A percentile compares a stretch with the other conserved stretches of the same genome.
These are phyloP conservation scores for Ochetophila trinervis DNA, from an alignment of 306 rosid species.

Conservation along the genomic window DNA sequence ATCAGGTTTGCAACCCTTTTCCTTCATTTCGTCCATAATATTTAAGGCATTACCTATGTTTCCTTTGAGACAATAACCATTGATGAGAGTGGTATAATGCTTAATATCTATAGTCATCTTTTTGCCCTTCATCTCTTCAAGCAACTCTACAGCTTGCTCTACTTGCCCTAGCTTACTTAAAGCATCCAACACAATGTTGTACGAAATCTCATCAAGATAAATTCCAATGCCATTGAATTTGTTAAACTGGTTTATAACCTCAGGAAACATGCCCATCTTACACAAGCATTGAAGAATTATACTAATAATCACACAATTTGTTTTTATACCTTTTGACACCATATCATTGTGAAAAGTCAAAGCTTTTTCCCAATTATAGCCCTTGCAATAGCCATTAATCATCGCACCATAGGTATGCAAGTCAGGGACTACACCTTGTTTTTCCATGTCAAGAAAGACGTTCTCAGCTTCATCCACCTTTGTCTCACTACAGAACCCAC, in stretches of 20 bases:
- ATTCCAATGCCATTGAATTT: slow-evolving; percentile 44
- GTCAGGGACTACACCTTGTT: slow-evolving; percentile 58
- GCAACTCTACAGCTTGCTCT: slow-evolving; percentile 55
- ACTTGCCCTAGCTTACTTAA: slow-evolving; percentile 60
- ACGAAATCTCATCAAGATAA: slow-evolving; percentile 56
- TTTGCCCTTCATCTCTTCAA: slow-evolving; percentile 58
- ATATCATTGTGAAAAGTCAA: slow-evolving; percentile 44
- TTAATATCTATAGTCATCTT: slow-evolving; percentile 48
- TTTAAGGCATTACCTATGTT: slow-evolving; percentile 34
- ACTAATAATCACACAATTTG: slow-evolving; percentile 60
- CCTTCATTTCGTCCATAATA: slow-evolving; percentile 51
- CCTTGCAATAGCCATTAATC: slow-evolving; percentile 72
- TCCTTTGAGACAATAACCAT: slow-evolving; percentile 55
- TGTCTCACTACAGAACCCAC: slow-evolving; percentile 74
- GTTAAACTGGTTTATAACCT: slow-evolving; percentile 48
- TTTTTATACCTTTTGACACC: slow-evolving; percentile 60
- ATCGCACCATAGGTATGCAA: slow-evolving; percentile 45
- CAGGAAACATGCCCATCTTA: slow-evolving; percentile 53
- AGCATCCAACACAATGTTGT: slow-evolving; percentile 62
- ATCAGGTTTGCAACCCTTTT: slow-evolving; percentile 63
- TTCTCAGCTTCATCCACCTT: slow-evolving; percentile 51
- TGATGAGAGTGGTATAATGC: slow-evolving; percentile 77
- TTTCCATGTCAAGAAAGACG: slow-evolving; percentile 58
- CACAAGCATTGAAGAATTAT: slow-evolving; percentile 63
- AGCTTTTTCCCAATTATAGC: slow-evolving; percentile 46